Percentiles rank a stretch among this genome's conserved stretches.
These are phyloP conservation scores for Paratinospora sagittata DNA, from an alignment of 164 flowering plant genomes.

Conservation along the genomic window DNA sequence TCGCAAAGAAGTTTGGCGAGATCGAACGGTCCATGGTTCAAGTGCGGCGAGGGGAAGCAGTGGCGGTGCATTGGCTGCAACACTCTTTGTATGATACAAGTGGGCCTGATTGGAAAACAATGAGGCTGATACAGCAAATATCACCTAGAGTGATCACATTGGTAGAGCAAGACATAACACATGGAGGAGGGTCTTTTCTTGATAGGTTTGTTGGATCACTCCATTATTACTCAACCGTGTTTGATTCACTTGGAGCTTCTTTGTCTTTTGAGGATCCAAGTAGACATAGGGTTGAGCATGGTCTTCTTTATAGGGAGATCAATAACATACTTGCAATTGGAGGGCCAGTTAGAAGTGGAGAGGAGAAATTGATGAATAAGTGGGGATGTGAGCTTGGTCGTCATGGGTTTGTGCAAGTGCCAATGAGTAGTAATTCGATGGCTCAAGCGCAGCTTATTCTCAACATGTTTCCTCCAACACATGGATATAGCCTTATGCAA, in stretches of 20 bases:
- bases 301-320: slow-evolving; percentile 44
- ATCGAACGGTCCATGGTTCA: slow-evolving; percentile 30
- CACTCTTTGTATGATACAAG: slow-evolving; percentile 57
- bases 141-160: slow-evolving; percentile 48
- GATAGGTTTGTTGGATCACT: slow-evolving; percentile 66
- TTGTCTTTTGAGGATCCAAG: slow-evolving; percentile 31
- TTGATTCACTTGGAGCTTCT: slow-evolving; percentile 54
- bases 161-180: slow-evolving; percentile 52
- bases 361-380: slow-evolving; percentile 42
- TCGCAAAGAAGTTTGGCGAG: slow-evolving; percentile 43
- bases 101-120: slow-evolving; percentile 61
- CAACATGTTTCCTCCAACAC: slow-evolving; percentile 55
- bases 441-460: slow-evolving; percentile 68
- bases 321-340: slow-evolving; percentile 60
- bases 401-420: slow-evolving; percentile 40
- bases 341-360: slow-evolving; percentile 70
- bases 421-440: slow-evolving; percentile 56
- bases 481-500: slow-evolving; percentile 58
- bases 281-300: slow-evolving; percentile 45
- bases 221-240: slow-evolving; percentile 61
- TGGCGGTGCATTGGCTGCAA: slow-evolving; percentile 70
- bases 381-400: slow-evolving; percentile 47
- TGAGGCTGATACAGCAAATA: slow-evolving; percentile 41
- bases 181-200: slow-evolving; percentile 40
- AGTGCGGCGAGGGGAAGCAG: slow-evolving; percentile 37